Evolutionary conservation across 805 yeast species (phyloP).

Genomic region (Allodekkera sacchari): DNA sequence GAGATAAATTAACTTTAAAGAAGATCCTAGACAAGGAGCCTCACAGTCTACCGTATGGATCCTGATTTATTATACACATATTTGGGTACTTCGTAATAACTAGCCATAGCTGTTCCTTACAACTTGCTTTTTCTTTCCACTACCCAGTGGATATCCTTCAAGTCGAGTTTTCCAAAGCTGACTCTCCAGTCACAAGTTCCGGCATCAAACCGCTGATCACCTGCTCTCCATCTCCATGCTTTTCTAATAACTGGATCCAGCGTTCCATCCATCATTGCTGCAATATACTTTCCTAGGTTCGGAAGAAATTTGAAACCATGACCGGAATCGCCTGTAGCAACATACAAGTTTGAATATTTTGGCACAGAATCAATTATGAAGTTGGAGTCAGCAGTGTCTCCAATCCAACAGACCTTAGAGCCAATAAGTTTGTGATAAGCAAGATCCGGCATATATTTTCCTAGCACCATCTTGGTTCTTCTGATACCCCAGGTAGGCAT

Average conservation of each 20-base stretch:
- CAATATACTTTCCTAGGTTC: slow-evolving; percentile 34
- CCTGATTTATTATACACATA: too few relatives aligned
- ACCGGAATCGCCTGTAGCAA: slow-evolving; percentile 39
- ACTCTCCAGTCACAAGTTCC: slow-evolving; percentile 18
- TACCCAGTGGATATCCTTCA: slow-evolving; percentile 10
- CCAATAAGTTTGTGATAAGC: slow-evolving; percentile 23
- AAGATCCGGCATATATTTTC: slow-evolving; percentile 28
- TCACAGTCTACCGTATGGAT: too few relatives aligned
- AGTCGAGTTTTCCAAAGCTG: slow-evolving; percentile 7
- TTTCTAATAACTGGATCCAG: slow-evolving; percentile 15
- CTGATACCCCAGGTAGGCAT: slow-evolving; percentile 24
- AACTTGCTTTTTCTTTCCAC: slow-evolving; percentile 2
- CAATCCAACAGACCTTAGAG: slow-evolving; percentile 28
- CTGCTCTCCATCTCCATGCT: slow-evolving; percentile 27
- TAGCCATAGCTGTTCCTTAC: too few relatives aligned
- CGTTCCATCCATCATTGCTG: slow-evolving; percentile 20
- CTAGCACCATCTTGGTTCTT: slow-evolving; percentile 21
- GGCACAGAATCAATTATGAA: slow-evolving; percentile 33
- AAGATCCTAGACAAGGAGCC: too few relatives aligned
- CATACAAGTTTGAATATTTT: slow-evolving; percentile 19
- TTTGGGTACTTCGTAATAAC: too few relatives aligned
- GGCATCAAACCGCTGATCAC: slow-evolving; percentile 11
- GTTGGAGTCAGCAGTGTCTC: slow-evolving; percentile 30
- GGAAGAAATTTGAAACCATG: slow-evolving; percentile 39
- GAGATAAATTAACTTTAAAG: too few relatives aligned